Evolutionary conservation across 345 rosid species (phyloP).

Genomic region (Hibiscus tridactylites): DNA sequence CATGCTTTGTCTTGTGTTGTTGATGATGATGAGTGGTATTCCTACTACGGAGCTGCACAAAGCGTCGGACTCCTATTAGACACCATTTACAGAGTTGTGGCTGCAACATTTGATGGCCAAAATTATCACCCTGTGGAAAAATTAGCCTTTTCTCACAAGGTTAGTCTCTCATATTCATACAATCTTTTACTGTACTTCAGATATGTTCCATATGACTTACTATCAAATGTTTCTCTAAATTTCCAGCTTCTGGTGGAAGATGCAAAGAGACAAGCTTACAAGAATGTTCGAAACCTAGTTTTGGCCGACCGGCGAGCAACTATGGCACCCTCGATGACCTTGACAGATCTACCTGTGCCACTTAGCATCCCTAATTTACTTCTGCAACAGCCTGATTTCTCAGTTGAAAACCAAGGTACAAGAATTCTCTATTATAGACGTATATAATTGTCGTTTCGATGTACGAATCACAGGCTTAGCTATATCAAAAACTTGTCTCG

Average conservation of each 20-base stretch:
- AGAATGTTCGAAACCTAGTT: constrained; percentile 19
- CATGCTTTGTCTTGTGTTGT: constrained; percentile 58
- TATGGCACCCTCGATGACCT: constrained; percentile 26
- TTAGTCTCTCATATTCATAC: constrained; percentile 12
- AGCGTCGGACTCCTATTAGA: constrained; percentile 11
- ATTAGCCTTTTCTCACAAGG: constrained; percentile 29
- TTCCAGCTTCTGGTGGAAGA: constrained; percentile 36
- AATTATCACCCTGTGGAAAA: constrained; percentile 18
- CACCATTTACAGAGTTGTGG: constrained; percentile 24
- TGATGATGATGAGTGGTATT: constrained; percentile 37
- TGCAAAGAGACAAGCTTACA: not conserved
- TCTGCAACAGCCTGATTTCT: constrained; percentile 25
- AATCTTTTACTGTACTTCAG: not conserved
- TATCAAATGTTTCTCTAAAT: not conserved
- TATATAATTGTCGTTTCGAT: not conserved
- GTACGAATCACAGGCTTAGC: no score
- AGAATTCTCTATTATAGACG: not conserved
- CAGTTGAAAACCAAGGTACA: constrained; percentile 29
- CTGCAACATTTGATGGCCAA: constrained; percentile 32
- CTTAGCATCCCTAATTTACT: constrained; percentile 10
- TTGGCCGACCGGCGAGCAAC: constrained; percentile 14
- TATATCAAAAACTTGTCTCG: not conserved
- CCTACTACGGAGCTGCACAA: constrained; percentile 21
- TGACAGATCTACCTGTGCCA: constrained; percentile 24
- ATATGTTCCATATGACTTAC: not conserved